These are phyloP conservation scores for Fusarium ramigenum DNA, from an alignment of 2,329 filamentous ascomycete species.

Conservation along the genomic window DNA sequence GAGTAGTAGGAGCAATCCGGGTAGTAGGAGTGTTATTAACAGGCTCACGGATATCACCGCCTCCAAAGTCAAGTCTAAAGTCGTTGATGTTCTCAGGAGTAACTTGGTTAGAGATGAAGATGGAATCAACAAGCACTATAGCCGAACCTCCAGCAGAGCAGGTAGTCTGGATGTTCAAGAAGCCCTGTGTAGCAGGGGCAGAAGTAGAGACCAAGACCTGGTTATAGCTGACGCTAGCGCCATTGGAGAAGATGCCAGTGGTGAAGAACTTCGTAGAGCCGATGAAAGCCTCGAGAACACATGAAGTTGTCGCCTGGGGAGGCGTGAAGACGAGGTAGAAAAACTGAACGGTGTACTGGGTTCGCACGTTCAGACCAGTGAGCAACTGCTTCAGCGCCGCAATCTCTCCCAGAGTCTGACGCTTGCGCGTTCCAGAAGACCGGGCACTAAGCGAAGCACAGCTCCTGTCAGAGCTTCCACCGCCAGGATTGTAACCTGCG, in stretches of 20 bases:
- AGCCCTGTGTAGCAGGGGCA: neutral
- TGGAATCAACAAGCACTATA: slow-evolving; percentile 18
- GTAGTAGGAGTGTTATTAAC: neutral
- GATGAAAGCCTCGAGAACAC: slow-evolving; percentile 21
- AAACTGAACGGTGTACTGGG: slow-evolving; percentile 34
- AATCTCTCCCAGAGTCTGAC: neutral
- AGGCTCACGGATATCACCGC: slow-evolving; percentile 9
- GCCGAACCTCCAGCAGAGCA: slow-evolving; percentile 15
- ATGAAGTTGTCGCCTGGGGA: neutral
- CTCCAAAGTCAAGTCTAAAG: slow-evolving; percentile 25
- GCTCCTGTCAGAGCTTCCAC: slow-evolving; percentile 1
- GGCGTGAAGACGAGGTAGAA: slow-evolving; percentile 18
- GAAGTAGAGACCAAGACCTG: slow-evolving; percentile 3
- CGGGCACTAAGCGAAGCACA: neutral
- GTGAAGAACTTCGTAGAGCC: slow-evolving; percentile 2
- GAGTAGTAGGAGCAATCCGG: neutral
- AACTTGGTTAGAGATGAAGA: slow-evolving; percentile 36
- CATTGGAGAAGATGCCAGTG: neutral
- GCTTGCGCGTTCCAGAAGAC: neutral
- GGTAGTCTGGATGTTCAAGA: slow-evolving; percentile 12
- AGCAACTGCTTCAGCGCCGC: slow-evolving; percentile 7
- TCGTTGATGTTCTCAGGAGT: slow-evolving; percentile 28
- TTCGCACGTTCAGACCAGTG: neutral
- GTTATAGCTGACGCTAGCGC: neutral
- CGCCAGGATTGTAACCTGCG: neutral